phyloP scores from a whole-genome alignment of 805 yeast genomes.

The Suhomyces prunicola region DNA sequence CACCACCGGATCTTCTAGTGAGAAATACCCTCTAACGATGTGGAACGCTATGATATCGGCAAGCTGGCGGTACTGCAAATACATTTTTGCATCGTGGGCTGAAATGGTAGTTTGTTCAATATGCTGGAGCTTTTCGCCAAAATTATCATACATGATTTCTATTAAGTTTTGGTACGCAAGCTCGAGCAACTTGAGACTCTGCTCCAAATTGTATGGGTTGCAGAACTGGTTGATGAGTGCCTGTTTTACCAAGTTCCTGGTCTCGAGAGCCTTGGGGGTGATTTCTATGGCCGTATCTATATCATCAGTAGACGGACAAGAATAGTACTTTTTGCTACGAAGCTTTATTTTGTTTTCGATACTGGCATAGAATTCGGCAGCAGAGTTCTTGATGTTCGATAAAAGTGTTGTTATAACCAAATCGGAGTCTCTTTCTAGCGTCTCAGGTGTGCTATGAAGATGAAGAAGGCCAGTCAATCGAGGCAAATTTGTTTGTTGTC shows the following conservation, averaged over 20 bases:
- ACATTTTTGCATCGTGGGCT: conserved; percentile 28
- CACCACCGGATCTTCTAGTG: conserved; percentile 52
- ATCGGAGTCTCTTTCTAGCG: conserved; percentile 28
- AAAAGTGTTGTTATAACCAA: conserved; percentile 28
- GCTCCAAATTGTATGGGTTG: conserved; percentile 32
- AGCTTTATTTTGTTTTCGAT: conserved; percentile 33
- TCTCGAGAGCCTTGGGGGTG: conserved; percentile 36
- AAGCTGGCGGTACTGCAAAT: conserved; percentile 39
- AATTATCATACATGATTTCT: conserved; percentile 18
- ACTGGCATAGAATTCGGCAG: conserved; percentile 31
- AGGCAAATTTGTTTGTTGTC: conserved; percentile 30
- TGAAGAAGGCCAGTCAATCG: conserved; percentile 29
- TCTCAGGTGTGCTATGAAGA: conserved; percentile 11
- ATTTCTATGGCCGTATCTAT: conserved; percentile 28
- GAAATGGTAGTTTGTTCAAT: conserved; percentile 9
- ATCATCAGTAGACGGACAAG: conserved; percentile 25
- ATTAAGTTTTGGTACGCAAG: conserved; percentile 31
- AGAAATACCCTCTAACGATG: conserved; percentile 57
- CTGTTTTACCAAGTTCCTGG: conserved; percentile 36
- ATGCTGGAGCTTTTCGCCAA: conserved; percentile 5
- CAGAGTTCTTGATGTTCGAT: conserved; percentile 26
- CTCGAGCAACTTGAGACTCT: conserved; percentile 28
- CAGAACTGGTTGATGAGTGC: conserved; percentile 31
- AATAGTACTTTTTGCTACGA: conserved; percentile 35
- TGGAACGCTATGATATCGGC: conserved; percentile 63